Base-by-base conservation (phyloP, 2,329 filamentous ascomycete genomes). In the Fusarium verticillioides region DNA sequence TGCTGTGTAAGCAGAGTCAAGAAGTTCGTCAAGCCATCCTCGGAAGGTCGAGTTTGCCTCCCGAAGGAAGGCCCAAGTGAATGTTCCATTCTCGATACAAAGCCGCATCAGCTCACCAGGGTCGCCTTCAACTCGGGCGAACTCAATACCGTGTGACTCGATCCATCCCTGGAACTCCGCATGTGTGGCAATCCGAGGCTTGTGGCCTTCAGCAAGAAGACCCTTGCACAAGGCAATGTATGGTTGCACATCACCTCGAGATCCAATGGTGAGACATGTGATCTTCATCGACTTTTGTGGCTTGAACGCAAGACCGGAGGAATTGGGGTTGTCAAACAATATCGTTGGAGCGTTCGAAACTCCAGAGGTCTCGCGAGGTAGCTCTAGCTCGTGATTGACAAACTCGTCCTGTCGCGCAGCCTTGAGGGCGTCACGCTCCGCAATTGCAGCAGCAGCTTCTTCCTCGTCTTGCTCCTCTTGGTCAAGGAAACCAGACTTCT, bases 161-260 rank as follows among this genome's bases (percentile, higher is more conserved):
- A 99, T 90, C 95, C 96, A 99, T 19, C 86, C 88, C 76, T 93
- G 91, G 78, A 99, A 99, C 81, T 98, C 96, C 30, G 86, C 87
- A 80, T 99, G 96, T 0, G 96, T 98, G 16, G 96, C 96, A 76
- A 99, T 99, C 71, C 90, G 92, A 21, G 93, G 89, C 69, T 88
- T 90, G 82, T 99, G 96, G 1, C 96, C 96, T 75, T 99, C 95
- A 1, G 92, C 93, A 46, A 97, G 82, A 4, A 99, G 85, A 1
- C 94, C 94, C 79, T 97, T 98, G 84, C 96, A 98, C 2, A 99
- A 86, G 1, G 96, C 95, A 80, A 99, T 98, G 80, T 98, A 99
- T 2, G 96, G 96, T 81, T 99, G 96, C 8, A 99, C 96, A 80
- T 99, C 96, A 30, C 96, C 96, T 66, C 96, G 89, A 18, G 96